Evolutionary conservation across 225 moss, liverwort and hornwort genomes (phyloP).

Genomic region (Physcomitrium patens): DNA sequence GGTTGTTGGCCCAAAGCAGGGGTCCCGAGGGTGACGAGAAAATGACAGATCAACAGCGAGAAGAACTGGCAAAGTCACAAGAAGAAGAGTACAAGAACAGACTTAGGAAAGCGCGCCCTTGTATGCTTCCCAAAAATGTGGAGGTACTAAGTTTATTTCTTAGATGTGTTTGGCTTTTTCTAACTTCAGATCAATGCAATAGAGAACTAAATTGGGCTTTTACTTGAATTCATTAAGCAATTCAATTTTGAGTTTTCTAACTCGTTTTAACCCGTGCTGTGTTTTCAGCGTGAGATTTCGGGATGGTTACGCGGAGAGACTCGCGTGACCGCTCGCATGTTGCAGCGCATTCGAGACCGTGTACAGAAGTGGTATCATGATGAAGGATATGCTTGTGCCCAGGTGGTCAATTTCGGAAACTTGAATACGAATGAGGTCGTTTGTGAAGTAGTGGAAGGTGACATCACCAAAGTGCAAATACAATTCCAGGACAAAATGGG

Average conservation of each 20-base stretch:
- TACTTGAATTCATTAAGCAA: background rate
- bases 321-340: constrained; percentile 87
- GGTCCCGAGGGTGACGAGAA: constrained; percentile 75
- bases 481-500: constrained; percentile 95
- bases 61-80: constrained; percentile 88
- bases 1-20: constrained; percentile 83
- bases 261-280: constrained; percentile 20
- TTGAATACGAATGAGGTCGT: constrained; percentile 94
- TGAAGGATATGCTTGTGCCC: constrained; percentile 96
- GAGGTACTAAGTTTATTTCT: constrained; percentile 45
- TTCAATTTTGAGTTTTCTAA: background rate
- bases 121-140: constrained; percentile 89
- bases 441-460: constrained; percentile 94
- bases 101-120: constrained; percentile 83
- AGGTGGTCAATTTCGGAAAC: constrained; percentile 94
- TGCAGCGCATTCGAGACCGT: constrained; percentile 89
- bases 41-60: constrained; percentile 88
- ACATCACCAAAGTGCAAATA: constrained; percentile 89
- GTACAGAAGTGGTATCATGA: constrained; percentile 98
- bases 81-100: constrained; percentile 96
- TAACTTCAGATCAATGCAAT: background rate
- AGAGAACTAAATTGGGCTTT: background rate
- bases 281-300: constrained; percentile 74
- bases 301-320: constrained; percentile 92
- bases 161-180: background rate